Conservation (phyloP, 2,329 filamentous ascomycete genomes). For the Teratosphaeria destructans region DNA sequence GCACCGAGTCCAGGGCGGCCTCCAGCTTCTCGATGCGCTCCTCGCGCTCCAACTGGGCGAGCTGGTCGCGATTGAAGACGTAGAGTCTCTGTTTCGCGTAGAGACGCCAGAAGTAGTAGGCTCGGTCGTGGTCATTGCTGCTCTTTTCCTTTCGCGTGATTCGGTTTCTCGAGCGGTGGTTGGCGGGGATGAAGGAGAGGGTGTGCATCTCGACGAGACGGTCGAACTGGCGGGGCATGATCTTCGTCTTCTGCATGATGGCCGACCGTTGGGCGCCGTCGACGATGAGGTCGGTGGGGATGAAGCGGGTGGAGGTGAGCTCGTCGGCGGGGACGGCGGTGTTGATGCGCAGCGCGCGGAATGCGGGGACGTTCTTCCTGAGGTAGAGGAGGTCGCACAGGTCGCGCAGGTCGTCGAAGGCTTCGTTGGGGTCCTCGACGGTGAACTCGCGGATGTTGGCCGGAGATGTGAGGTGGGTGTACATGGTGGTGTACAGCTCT, state of each 20-base stretch:
- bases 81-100: slow-evolving; percentile 70
- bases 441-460: slow-evolving; percentile 68
- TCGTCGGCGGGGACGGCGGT: slow-evolving; percentile 37
- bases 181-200: slow-evolving; percentile 44
- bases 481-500: slow-evolving; percentile 72
- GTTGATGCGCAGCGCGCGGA: slow-evolving; percentile 37
- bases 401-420: slow-evolving; percentile 71
- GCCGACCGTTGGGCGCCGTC: slow-evolving; percentile 42
- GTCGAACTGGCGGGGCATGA: slow-evolving; percentile 64
- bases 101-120: slow-evolving; percentile 61
- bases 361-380: slow-evolving; percentile 33
- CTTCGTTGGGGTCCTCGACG: slow-evolving; percentile 86
- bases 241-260: slow-evolving; percentile 56
- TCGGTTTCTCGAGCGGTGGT: slow-evolving; percentile 38
- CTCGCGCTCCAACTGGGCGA: slow-evolving; percentile 56
- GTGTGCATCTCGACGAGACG: slow-evolving; percentile 67
- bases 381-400: slow-evolving; percentile 60
- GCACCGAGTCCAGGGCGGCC: slow-evolving; percentile 56
- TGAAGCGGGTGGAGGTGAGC: slow-evolving; percentile 42
- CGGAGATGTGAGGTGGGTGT: slow-evolving; percentile 54
- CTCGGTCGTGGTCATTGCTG: slow-evolving; percentile 48
- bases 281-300: slow-evolving; percentile 49
- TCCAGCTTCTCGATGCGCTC: slow-evolving; percentile 66
- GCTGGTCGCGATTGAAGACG: slow-evolving; percentile 59
- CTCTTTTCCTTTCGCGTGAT: slow-evolving; percentile 35